Base-by-base conservation (phyloP, 1,284 basidiomycete species). In the Porogramme epimiltina region DNA sequence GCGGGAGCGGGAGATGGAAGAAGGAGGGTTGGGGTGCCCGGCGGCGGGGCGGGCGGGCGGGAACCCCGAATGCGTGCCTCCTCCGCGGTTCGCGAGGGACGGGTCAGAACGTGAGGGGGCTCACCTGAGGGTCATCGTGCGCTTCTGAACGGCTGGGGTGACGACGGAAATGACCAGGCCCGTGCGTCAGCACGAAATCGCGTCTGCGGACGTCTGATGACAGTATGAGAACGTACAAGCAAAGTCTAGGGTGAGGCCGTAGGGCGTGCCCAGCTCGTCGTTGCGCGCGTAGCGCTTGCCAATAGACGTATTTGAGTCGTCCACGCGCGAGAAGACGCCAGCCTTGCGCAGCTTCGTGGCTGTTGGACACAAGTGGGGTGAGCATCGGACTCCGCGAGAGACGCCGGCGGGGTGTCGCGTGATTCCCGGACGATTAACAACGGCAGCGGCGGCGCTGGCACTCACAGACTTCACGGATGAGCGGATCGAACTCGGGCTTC, bases 241-340 rank as follows among this genome's bases (percentile, higher is more conserved):
- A 78, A 99, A 99, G 74, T 99, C 96, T 56, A 99, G 81, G 4
- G 97, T 99, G 61, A 95, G 81, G 48, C 96, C 96, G 69, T 91
- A 99, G 3, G 96, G 96, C 33, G 96, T 99, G 61, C 96, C 96
- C 39, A 99, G 84, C 75, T 99, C 97, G 74, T 99, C 96, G 74
- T 98, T 99, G 58, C 97, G 85, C 26, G 97, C 86, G 73, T 99
- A 99, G 34, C 97, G 92, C 76, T 93, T 94, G 47, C 96, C 97
- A 67, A 99, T 98, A 4, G 93, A 91, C 37, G 91, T 89, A 66
- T 89, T 92, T 28, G 94, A 98, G 72, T 98, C 95, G 71, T 99
- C 96, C 2, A 98, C 95, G 48, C 95, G 83, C 47, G 91, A 89
- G 61, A 94, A 93, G 47, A 99, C 84, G 61, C 96, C 95, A 11